A percentile compares a stretch with the other conserved stretches of the same genome.
Evolutionary conservation across 1,139 yeast species (phyloP).

Genomic region (Saccharomycopsis crataegensis): DNA sequence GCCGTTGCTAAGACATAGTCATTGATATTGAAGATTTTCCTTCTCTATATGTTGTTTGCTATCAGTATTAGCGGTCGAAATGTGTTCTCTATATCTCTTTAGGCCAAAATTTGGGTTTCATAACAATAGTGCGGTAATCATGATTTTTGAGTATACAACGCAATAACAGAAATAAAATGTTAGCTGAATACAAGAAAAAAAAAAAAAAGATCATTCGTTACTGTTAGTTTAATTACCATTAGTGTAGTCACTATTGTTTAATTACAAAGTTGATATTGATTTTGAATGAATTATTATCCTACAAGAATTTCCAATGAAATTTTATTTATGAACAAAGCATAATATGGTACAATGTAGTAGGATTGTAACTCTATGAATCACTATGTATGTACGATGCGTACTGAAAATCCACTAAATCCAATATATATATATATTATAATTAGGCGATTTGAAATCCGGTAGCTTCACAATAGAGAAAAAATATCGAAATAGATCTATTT

Average conservation of each 20-base stretch:
- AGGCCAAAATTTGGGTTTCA: too few species aligned
- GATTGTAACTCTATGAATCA: not conserved
- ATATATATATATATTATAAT: too few species aligned
- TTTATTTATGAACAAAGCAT: not conserved
- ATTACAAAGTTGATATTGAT: not conserved
- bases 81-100: too few species aligned
- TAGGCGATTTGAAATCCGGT: not conserved
- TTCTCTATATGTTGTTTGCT: too few species aligned
- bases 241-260: not conserved
- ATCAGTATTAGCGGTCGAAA: too few species aligned
- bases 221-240: not conserved
- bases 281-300: not conserved
- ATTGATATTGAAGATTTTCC: conserved; percentile 10
- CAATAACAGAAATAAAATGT: not conserved
- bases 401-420: too few species aligned
- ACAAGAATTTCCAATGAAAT: not conserved
- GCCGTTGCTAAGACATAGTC: conserved; percentile 22
- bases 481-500: not conserved
- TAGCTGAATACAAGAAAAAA: not conserved
- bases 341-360: not conserved
- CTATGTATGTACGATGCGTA: not conserved
- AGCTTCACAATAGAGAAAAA: not conserved
- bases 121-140: too few species aligned
- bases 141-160: too few species aligned
- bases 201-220: not conserved